Conservation (phyloP, 1,139 yeast genomes). For the Trichomonascaceae sp. region DNA sequence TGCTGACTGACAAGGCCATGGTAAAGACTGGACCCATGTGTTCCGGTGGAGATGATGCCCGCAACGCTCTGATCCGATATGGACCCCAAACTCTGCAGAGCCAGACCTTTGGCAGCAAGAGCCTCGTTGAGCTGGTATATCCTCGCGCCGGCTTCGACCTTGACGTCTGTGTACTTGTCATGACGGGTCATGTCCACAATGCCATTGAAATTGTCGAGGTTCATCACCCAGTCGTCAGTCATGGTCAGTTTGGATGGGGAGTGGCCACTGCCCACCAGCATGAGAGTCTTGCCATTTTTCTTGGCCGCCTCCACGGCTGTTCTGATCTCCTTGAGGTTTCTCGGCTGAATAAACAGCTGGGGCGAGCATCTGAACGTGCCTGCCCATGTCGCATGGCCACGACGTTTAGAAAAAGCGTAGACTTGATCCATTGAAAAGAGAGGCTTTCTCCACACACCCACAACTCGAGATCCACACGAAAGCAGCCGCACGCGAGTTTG, state of each 20-base stretch:
- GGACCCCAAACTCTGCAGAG: slow-evolving; percentile 86
- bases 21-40: slow-evolving; percentile 89
- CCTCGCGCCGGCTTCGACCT: slow-evolving; percentile 86
- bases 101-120: slow-evolving; percentile 51
- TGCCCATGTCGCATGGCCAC: slow-evolving; percentile 71
- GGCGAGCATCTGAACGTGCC: slow-evolving; percentile 74
- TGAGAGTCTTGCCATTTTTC: slow-evolving; percentile 46
- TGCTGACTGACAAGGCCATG: slow-evolving; percentile 89
- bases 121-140: slow-evolving; percentile 63
- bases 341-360: slow-evolving; percentile 66
- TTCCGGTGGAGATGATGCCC: slow-evolving; percentile 90
- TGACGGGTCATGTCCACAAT: slow-evolving; percentile 30
- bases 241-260: slow-evolving; percentile 88
- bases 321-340: slow-evolving; percentile 46
- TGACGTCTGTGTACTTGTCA: slow-evolving; percentile 63
- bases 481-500: neutral
- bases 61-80: slow-evolving; percentile 90
- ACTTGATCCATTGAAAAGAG: neutral
- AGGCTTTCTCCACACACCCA: too few relatives aligned
- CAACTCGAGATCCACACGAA: neutral
- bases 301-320: slow-evolving; percentile 56
- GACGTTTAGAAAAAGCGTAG: neutral
- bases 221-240: slow-evolving; percentile 81
- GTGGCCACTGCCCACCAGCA: slow-evolving; percentile 89
- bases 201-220: slow-evolving; percentile 59